A percentile compares a stretch with the other conserved stretches of the same genome.
phyloP scores from a whole-genome alignment of 73 alveolate genomes.

The Paramecium tetraurelia region DNA sequence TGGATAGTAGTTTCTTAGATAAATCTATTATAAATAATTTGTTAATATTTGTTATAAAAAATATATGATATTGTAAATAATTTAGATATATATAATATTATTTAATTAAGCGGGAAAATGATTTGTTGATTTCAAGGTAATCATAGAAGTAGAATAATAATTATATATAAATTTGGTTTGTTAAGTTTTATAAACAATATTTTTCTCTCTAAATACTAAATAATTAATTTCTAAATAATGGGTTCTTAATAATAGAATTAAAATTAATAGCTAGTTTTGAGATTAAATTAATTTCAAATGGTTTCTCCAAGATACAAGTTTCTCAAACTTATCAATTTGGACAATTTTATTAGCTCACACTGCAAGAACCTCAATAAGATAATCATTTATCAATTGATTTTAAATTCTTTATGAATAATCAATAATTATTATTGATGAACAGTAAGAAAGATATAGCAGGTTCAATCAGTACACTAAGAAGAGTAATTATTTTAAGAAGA shows the following conservation, averaged over 20 bases:
- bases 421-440: background rate
- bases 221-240: background rate
- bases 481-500: background rate
- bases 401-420: background rate
- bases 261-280: background rate
- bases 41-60: too few species aligned
- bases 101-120: too few species aligned
- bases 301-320: background rate
- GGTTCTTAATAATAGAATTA: background rate
- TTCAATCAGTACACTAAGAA: background rate
- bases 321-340: background rate
- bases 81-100: too few species aligned
- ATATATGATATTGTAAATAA: too few species aligned
- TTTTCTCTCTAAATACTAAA: background rate
- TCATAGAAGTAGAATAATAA: background rate
- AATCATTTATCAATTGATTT: background rate
- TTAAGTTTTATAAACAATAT: background rate
- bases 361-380: too few species aligned
- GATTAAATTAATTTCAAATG: too few species aligned
- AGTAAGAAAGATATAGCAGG: background rate
- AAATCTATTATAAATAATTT: too few species aligned
- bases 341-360: too few species aligned
- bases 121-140: background rate
- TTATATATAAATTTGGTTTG: background rate
- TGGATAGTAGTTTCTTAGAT: too few species aligned